Evolutionary conservation across 768 basidiomycete species (phyloP).

Genomic region (Podaxis mareebaensis): DNA sequence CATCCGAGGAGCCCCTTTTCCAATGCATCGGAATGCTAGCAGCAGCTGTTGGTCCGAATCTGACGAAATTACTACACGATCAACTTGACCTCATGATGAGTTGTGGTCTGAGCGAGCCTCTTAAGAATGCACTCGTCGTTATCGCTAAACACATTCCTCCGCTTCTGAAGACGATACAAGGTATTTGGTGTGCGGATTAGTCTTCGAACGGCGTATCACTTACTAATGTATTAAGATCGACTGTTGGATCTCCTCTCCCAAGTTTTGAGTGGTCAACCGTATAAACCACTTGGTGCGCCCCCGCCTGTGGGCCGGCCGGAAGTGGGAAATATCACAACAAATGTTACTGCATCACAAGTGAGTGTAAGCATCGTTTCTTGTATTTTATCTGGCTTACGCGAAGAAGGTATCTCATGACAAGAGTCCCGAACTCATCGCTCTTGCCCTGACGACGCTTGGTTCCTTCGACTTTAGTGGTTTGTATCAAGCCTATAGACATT

Average conservation of each 20-base stretch:
- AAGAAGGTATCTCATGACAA: constrained; percentile 52
- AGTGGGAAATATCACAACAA: constrained; percentile 45
- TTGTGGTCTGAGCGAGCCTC: constrained; percentile 87
- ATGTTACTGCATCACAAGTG: constrained; percentile 52
- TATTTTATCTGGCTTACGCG: constrained; percentile 4
- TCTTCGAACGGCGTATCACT: background rate
- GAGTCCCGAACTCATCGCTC: constrained; percentile 66
- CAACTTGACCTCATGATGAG: constrained; percentile 96
- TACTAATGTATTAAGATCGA: constrained; percentile 59
- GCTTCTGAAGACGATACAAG: constrained; percentile 89
- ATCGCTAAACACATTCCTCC: constrained; percentile 90
- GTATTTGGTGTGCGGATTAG: constrained; percentile 36
- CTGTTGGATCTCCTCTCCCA: constrained; percentile 82
- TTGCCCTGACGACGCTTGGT: constrained; percentile 86
- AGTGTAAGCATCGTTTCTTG: constrained; percentile 19
- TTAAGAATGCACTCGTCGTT: constrained; percentile 79
- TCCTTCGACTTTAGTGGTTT: constrained; percentile 93
- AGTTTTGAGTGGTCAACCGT: constrained; percentile 80
- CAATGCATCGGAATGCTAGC: constrained; percentile 98
- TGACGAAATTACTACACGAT: constrained; percentile 95
- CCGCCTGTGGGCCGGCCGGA: constrained; percentile 58
- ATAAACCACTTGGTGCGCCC: constrained; percentile 88
- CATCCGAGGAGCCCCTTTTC: constrained; percentile 93
- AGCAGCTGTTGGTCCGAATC: constrained; percentile 90
- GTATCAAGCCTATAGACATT: background rate